phyloP scores from a whole-genome alignment of 257 asterid genomes.

The Oldenlandia corymbosa region DNA sequence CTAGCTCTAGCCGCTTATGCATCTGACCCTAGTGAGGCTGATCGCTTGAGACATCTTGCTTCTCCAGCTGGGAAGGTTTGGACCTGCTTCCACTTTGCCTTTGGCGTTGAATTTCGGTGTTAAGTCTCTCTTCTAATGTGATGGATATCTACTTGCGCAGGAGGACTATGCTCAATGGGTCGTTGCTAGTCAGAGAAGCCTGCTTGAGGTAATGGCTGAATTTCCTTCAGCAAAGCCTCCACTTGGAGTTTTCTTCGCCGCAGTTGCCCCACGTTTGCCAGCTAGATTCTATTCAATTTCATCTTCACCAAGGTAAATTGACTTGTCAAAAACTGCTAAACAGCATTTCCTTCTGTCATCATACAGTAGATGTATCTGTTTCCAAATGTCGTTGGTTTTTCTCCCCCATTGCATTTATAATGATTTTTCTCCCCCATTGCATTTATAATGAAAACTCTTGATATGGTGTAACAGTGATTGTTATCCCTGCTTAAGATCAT shows the following conservation, averaged over 20 bases:
- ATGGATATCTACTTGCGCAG: slow-evolving; percentile 32
- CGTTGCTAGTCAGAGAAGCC: slow-evolving; percentile 76
- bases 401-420: no score
- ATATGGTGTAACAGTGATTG: no score
- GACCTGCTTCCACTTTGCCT: slow-evolving; percentile 9
- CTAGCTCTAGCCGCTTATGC: slow-evolving; percentile 76
- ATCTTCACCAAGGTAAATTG: slow-evolving; percentile 79
- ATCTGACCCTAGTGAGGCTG: slow-evolving; percentile 80
- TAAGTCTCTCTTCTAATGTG: slow-evolving; percentile 18
- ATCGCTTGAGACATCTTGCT: slow-evolving; percentile 71
- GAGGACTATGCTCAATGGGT: slow-evolving; percentile 86
- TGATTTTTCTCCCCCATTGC: no score
- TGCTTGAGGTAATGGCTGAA: slow-evolving; percentile 89
- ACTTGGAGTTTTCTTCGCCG: slow-evolving; percentile 94
- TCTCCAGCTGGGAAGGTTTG: slow-evolving; percentile 98
- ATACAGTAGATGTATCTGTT: no score
- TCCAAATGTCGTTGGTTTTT: neutral
- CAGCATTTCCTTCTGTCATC: neutral
- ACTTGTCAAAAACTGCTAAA: slow-evolving; percentile 2
- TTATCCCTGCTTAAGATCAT: neutral
- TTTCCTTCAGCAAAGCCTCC: slow-evolving; percentile 92
- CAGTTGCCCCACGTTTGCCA: slow-evolving; percentile 85
- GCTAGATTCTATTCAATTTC: slow-evolving; percentile 96
- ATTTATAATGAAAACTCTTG: no score
- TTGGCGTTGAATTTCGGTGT: neutral